Base-by-base conservation (phyloP, 1,139 yeast genomes). In the Pneumocystis jirovecii region DNA sequence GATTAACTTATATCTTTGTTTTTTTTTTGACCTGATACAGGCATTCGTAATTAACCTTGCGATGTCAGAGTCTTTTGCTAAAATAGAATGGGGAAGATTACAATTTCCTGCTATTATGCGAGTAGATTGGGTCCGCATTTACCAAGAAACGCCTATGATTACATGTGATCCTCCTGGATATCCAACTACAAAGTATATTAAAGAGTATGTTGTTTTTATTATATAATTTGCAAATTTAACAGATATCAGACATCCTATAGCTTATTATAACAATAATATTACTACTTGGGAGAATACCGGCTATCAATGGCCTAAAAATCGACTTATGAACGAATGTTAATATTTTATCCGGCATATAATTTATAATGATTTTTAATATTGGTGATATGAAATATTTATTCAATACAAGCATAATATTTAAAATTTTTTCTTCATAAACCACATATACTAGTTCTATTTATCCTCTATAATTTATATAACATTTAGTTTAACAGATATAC, bases 1-100 rank as follows among this genome's bases (percentile, higher is more conserved):
- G 12, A 21, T 50, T 12, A 4, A 12, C 10, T 25, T 25, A 25
- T 25, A 45, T 25, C 10, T n/a, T 10, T 25, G 1, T 25, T 50
- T 50, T 25, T 25, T 50, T 50, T 25, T 50, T 50, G 7, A 25
- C 21, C 12, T 12, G 0, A 15, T 50, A 10, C 25, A 50, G 57
- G 57, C 57, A 25, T 25, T 89, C 56, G 78, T 89, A 69, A 73
- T 89, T 79, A 89, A 89, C 74, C 75, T 89, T 74, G 96, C 95
- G 74, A 76, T 89, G 64, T 88, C 96, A 7, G 84, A 84, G 69
- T 82, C 84, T 65, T 89, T 96, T 96, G 86, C 89, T 0, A 85
- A 86, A 73, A 87, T 89, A 69, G 87, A 87, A 74, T 87, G 95
- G 95, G 80, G 82, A 45, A 78, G 83, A 17, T 75, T 89, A 62